Evolutionary conservation across 495 filamentous ascomycete species (phyloP), one percentile per base, ranked within the genome.

Genomic region (Trichoderma orchidacearum): DNA sequence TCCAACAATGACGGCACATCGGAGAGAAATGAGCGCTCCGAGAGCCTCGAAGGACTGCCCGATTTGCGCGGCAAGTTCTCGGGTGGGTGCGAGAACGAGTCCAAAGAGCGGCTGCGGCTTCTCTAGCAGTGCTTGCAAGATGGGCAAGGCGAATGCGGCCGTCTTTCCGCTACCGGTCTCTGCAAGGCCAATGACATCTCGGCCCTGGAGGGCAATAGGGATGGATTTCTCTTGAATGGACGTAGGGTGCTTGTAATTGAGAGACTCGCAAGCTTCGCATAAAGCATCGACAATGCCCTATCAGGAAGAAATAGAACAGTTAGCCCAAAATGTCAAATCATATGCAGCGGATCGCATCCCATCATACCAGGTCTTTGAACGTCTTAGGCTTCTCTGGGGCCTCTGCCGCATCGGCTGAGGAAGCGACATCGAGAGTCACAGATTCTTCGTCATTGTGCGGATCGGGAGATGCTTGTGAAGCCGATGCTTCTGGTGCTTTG

Each of bases 101-200:
- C 80, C 83, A 61, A 87, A 92, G 30, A 94, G 72, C 0, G 87
- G 70, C 34, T 84, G 82, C 0, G 90, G 89, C 57, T 85, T 86
- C 36, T 91, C 85, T 76, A 96, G 89, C 0, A 96, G 77, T 1
- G 82, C 79, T 75, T 95, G 89, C 3, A 96, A 75, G 38, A 96
- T 92, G 0, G 93, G 93, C 0, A 98, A 69, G 0, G 85, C 86
- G 66, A 96, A 98, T 0, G 93, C 89, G 2, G 87, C 92, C 0
- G 75, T 96, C 70, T 98, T 98, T 67, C 93, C 93, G 65, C 81
- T 86, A 61, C 93, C 93, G 0, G 93, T 98, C 68, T 98, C 91
- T 29, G 93, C 91, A 23, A 96, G 77, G 31, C 90, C 93, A 60
- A 98, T 95, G 28, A 97, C 72, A 70, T 96, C 93, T 60, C 89